Evolutionary conservation across 805 yeast genomes (phyloP).

Genomic region (Saccharomycopsis fibuligera): DNA sequence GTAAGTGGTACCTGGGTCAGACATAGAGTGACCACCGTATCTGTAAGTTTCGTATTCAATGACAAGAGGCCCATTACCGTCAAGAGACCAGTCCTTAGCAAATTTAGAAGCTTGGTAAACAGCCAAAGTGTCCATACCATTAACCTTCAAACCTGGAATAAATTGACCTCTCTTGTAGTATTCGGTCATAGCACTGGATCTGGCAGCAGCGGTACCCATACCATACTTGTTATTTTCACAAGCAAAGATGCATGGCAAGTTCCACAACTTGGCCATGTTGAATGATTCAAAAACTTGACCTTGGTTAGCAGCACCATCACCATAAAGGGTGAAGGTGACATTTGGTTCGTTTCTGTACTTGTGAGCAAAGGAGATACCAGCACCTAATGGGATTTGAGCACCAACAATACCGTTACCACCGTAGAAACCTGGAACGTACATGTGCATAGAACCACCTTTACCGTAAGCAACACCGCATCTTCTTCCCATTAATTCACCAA

Average conservation of each 20-base stretch:
- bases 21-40: conserved; percentile 99
- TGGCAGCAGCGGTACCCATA: conserved; percentile 98
- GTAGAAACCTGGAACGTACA: conserved; percentile 91
- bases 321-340: conserved; percentile 85
- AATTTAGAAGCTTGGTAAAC: conserved; percentile 92
- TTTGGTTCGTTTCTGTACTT: conserved; percentile 78
- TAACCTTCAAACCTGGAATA: conserved; percentile 96
- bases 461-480: conserved; percentile 93
- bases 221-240: conserved; percentile 99
- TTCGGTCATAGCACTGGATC: conserved; percentile 95
- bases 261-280: conserved; percentile 99
- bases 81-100: conserved; percentile 92
- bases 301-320: conserved; percentile 99
- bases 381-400: conserved; percentile 97
- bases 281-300: conserved; percentile 97
- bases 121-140: conserved; percentile 97
- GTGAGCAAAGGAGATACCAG: conserved; percentile 98
- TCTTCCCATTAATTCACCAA: conserved; percentile 96
- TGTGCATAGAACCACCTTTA: conserved; percentile 99
- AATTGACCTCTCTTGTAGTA: conserved; percentile 99
- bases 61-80: conserved; percentile 94
- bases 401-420: conserved; percentile 99
- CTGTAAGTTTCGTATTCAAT: conserved; percentile 97
- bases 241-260: conserved; percentile 87
- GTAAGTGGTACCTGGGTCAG: conserved; percentile 99